These are phyloP conservation scores for Blastocystis sp. DNA, from an alignment of 352 stramenopile genomes.

Conservation along the genomic window DNA sequence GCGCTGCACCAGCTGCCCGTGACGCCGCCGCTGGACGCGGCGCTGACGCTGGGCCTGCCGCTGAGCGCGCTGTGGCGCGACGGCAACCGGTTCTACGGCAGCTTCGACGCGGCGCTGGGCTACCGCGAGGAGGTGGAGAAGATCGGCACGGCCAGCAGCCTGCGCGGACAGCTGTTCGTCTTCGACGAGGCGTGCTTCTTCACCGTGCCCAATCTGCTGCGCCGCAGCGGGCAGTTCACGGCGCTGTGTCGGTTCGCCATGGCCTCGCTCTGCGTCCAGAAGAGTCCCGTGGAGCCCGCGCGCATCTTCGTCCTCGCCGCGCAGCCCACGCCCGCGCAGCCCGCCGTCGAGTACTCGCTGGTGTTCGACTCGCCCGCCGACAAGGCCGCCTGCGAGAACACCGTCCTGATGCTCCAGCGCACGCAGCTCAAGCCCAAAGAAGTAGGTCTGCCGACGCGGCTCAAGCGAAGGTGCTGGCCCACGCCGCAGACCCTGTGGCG, in stretches of 20 bases:
- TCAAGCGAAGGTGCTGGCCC: neutral
- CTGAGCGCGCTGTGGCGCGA: conserved; percentile 20
- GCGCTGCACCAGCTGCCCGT: neutral
- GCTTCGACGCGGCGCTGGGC: conserved; percentile 22
- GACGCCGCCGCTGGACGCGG: neutral
- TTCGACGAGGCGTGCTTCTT: conserved; percentile 22
- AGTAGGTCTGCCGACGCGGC: neutral
- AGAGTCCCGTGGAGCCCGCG: neutral
- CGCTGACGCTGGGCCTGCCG: neutral
- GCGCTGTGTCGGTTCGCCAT: conserved; percentile 16
- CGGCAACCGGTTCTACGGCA: conserved; percentile 16
- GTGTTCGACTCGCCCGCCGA: conserved; percentile 31
- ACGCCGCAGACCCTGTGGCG: no score
- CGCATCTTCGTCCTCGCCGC: conserved; percentile 9
- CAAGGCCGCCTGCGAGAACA: conserved; percentile 48
- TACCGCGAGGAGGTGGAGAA: conserved; percentile 37
- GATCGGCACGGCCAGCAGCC: neutral
- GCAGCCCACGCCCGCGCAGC: neutral
- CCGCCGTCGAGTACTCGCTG: neutral
- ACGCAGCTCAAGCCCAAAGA: neutral
- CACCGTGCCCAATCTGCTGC: neutral
- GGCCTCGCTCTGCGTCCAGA: neutral
- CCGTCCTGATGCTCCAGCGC: conserved; percentile 28
- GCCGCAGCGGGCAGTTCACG: conserved; percentile 15
- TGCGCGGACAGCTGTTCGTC: conserved; percentile 43